phyloP scores from a whole-genome alignment of 768 basidiomycete species.

The Rickenella mellea region DNA sequence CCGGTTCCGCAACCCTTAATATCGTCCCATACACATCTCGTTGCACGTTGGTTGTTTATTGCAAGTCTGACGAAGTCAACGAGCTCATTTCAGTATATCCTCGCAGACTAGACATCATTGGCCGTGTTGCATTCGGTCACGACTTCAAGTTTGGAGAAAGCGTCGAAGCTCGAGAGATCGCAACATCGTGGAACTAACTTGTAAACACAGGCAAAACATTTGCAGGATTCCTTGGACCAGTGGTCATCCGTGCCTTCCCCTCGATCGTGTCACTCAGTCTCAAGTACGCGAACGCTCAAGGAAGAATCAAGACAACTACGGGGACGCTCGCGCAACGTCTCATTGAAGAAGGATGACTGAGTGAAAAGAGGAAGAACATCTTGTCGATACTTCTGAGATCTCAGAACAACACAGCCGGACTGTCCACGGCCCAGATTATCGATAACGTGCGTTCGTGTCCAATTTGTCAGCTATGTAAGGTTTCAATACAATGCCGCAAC shows the following conservation, averaged over 20 bases:
- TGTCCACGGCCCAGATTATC: conserved; percentile 13
- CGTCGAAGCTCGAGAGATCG: conserved; percentile 18
- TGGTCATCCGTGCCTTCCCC: conserved; percentile 21
- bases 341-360: conserved; percentile 12
- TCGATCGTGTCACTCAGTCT: conserved; percentile 16
- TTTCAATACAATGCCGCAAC: too few relatives aligned
- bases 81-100: background rate
- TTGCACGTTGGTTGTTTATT: conserved; percentile 13
- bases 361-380: conserved; percentile 14
- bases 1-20: conserved; percentile 10
- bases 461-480: too few relatives aligned
- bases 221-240: conserved; percentile 17
- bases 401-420: conserved; percentile 2
- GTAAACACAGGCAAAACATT: conserved; percentile 12
- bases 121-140: conserved; percentile 4
- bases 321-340: conserved; percentile 15
- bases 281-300: conserved; percentile 16
- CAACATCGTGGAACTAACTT: conserved; percentile 14
- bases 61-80: too few relatives aligned
- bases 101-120: conserved; percentile 20
- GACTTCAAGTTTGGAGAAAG: conserved; percentile 16
- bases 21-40: conserved; percentile 14
- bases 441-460: too few relatives aligned
- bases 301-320: conserved; percentile 17
- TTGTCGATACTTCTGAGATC: conserved; percentile 15